These are phyloP conservation scores for Chlorophyllum brunneum DNA, from an alignment of 768 basidiomycete genomes.

Conservation along the genomic window DNA sequence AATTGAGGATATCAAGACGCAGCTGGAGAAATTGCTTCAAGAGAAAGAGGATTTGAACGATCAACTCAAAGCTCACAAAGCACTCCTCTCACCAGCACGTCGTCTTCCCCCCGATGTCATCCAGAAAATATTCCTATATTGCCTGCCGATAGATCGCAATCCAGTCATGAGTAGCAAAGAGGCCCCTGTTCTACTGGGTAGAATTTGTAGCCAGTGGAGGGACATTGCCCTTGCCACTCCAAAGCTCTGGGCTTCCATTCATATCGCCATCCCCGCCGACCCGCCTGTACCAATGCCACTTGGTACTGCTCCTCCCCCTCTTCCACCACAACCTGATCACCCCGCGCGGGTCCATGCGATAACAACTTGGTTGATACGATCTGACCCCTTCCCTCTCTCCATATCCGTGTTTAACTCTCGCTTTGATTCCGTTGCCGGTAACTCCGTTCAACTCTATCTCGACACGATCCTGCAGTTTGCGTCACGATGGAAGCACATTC, in stretches of 20 bases:
- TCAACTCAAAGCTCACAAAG: conserved; percentile 10
- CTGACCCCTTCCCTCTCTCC: conserved; percentile 12
- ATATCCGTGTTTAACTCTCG: conserved; percentile 12
- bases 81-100: conserved; percentile 16
- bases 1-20: conserved; percentile 4
- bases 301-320: neutral
- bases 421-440: conserved; percentile 10
- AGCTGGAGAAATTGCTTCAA: conserved; percentile 1
- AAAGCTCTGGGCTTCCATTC: conserved; percentile 18
- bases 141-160: conserved; percentile 19
- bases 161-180: conserved; percentile 17
- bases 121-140: conserved; percentile 18
- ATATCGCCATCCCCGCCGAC: conserved; percentile 17
- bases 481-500: conserved; percentile 11
- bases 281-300: conserved; percentile 6
- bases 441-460: conserved; percentile 9
- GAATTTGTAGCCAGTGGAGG: conserved; percentile 19
- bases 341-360: conserved; percentile 2
- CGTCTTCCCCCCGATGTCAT: conserved; percentile 18
- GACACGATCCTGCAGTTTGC: conserved; percentile 5
- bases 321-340: neutral
- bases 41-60: conserved; percentile 4
- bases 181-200: conserved; percentile 18
- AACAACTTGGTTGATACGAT: conserved; percentile 12
- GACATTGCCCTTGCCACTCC: conserved; percentile 15